These are phyloP conservation scores for Pecoramyces ruminantium DNA, from an alignment of 192 early-diverging fungal genomes.

Conservation along the genomic window DNA sequence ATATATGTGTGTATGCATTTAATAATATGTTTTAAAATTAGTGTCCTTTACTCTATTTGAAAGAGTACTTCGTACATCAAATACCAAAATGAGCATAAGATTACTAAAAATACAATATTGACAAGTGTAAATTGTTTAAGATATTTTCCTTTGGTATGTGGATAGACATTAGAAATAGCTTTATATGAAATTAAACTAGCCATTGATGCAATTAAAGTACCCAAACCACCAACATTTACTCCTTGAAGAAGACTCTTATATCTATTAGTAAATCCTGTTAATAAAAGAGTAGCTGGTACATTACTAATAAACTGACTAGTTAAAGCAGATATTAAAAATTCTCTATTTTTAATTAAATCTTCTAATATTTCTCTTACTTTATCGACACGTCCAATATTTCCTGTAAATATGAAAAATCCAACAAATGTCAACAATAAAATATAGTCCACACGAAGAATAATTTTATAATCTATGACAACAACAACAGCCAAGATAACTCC, in stretches of 20 bases:
- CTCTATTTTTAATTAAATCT: not conserved
- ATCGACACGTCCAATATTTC: not conserved
- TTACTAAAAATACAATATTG: not conserved
- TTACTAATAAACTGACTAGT: not conserved
- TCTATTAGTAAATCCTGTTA: not conserved
- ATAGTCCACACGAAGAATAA: not conserved
- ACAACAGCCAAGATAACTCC: not conserved
- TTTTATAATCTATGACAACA: not conserved
- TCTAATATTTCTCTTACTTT: not conserved
- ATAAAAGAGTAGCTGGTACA: not conserved
- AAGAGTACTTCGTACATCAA: not conserved
- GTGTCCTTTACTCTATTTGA: too few species aligned
- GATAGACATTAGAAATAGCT: not conserved
- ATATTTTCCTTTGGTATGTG: not conserved
- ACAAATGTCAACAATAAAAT: not conserved
- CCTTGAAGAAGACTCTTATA: not conserved
- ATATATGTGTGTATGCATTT: too few species aligned
- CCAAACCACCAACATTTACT: not conserved
- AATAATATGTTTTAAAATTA: too few species aligned
- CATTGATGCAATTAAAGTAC: not conserved
- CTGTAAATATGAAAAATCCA: not conserved
- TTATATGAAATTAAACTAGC: not conserved
- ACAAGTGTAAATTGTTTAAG: not conserved
- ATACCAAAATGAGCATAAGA: not conserved
- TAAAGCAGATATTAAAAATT: not conserved